A percentile compares a stretch with the other conserved stretches of the same genome.
phyloP scores from a whole-genome alignment of 768 basidiomycete genomes.

The Hebeloma cylindrosporum region DNA sequence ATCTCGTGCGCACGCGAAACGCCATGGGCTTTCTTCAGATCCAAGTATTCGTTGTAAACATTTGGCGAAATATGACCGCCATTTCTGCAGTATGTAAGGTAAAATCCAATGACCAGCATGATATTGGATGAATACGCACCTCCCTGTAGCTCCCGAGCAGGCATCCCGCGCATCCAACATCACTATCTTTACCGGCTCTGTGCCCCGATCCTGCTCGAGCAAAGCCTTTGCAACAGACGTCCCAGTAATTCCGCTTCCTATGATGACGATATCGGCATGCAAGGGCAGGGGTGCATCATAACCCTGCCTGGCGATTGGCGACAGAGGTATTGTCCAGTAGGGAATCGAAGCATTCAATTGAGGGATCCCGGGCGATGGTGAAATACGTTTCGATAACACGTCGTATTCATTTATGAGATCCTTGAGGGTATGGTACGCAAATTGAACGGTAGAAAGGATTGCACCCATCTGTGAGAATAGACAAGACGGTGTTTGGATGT shows the following conservation, averaged over 20 bases:
- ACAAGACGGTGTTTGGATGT: not conserved
- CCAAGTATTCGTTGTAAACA: constrained; percentile 57
- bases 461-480: constrained; percentile 19
- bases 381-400: constrained; percentile 28
- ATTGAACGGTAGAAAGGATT: constrained; percentile 18
- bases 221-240: constrained; percentile 57
- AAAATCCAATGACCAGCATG: not conserved
- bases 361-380: constrained; percentile 56
- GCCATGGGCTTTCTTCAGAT: constrained; percentile 48
- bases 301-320: constrained; percentile 42
- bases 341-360: constrained; percentile 51
- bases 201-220: constrained; percentile 36
- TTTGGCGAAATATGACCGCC: constrained; percentile 68
- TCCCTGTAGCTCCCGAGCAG: constrained; percentile 73
- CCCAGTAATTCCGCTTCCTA: constrained; percentile 80
- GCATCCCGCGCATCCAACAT: constrained; percentile 82
- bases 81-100: constrained; percentile 58
- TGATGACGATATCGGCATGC: constrained; percentile 66
- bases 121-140: constrained; percentile 37
- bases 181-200: constrained; percentile 42
- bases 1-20: constrained; percentile 46
- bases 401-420: constrained; percentile 19
- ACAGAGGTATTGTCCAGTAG: constrained; percentile 63
- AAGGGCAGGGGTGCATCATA: constrained; percentile 32
- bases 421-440: constrained; percentile 18